Percentiles rank a stretch among this genome's conserved stretches.
Conservation (phyloP, 192 early-diverging fungal genomes). For the Chytriomyces sp. region DNA sequence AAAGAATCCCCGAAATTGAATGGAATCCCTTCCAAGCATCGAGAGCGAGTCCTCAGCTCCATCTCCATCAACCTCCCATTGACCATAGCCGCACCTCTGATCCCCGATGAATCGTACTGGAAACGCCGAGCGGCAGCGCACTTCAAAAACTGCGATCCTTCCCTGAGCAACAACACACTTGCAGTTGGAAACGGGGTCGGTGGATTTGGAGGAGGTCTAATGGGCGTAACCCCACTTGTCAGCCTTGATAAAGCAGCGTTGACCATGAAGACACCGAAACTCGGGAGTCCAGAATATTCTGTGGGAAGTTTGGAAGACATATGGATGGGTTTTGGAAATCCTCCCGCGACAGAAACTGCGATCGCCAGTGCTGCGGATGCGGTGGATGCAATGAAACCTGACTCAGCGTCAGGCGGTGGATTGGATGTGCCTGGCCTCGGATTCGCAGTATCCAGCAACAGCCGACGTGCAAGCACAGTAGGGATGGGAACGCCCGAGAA, state of each 20-base stretch:
- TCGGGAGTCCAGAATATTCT: constrained; percentile 3
- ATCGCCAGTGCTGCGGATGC: not conserved
- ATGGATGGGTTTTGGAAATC: constrained; percentile 31
- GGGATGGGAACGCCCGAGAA: not conserved
- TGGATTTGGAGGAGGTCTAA: constrained; percentile 25
- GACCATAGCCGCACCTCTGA: constrained; percentile 50
- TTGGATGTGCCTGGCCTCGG: not conserved
- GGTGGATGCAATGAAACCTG: not conserved
- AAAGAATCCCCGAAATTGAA: constrained; percentile 47
- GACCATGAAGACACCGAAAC: not conserved
- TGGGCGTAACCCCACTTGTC: constrained; percentile 16
- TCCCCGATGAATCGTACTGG: constrained; percentile 60
- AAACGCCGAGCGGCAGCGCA: constrained; percentile 41
- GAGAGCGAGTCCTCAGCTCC: constrained; percentile 45
- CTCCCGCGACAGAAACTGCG: not conserved
- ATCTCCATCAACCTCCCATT: constrained; percentile 54
- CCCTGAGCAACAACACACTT: not conserved
- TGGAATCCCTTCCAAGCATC: constrained; percentile 51
- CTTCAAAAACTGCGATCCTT: constrained; percentile 47
- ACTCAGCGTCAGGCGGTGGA: not conserved
- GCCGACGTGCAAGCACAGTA: not conserved
- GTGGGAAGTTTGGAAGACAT: constrained; percentile 26
- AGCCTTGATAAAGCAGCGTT: not conserved
- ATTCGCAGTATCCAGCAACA: not conserved
- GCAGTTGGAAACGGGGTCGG: constrained; percentile 25